Evolutionary conservation across 2,329 filamentous ascomycete genomes (phyloP).

Genomic region (Ascocoryne sarcoides): DNA sequence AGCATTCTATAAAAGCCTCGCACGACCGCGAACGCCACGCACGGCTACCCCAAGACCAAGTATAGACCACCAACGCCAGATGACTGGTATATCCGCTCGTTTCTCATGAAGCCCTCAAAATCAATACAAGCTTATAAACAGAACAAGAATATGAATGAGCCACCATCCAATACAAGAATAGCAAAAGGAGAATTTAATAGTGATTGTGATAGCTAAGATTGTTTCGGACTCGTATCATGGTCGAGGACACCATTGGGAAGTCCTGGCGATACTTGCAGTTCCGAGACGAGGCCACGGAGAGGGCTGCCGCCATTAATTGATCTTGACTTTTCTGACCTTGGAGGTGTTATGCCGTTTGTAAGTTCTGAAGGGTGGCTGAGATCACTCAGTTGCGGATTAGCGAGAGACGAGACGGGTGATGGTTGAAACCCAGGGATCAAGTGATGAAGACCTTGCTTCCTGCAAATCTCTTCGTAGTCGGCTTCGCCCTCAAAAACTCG

Average conservation of each 20-base stretch:
- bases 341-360: slow-evolving; percentile 26
- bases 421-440: slow-evolving; percentile 6
- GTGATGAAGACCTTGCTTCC: slow-evolving; percentile 44
- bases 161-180: background rate
- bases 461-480: slow-evolving; percentile 46
- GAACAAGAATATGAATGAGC: background rate
- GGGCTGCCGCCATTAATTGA: slow-evolving; percentile 26
- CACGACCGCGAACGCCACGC: too few species aligned
- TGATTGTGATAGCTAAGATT: background rate
- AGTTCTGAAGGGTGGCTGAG: slow-evolving; percentile 11
- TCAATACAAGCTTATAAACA: background rate
- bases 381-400: slow-evolving; percentile 7
- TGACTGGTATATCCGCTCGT: background rate
- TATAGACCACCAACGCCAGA: background rate
- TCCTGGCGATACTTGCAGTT: slow-evolving; percentile 3
- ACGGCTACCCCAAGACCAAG: too few species aligned
- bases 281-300: slow-evolving; percentile 7
- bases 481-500: slow-evolving; percentile 47
- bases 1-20: too few species aligned
- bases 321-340: slow-evolving; percentile 23
- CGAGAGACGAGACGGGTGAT: slow-evolving; percentile 7
- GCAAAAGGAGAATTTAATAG: background rate
- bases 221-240: background rate
- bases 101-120: background rate
- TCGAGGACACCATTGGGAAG: slow-evolving; percentile 7